Evolutionary conservation across 306 rosid genomes (phyloP).

Genomic region (Dryas octopetala): DNA sequence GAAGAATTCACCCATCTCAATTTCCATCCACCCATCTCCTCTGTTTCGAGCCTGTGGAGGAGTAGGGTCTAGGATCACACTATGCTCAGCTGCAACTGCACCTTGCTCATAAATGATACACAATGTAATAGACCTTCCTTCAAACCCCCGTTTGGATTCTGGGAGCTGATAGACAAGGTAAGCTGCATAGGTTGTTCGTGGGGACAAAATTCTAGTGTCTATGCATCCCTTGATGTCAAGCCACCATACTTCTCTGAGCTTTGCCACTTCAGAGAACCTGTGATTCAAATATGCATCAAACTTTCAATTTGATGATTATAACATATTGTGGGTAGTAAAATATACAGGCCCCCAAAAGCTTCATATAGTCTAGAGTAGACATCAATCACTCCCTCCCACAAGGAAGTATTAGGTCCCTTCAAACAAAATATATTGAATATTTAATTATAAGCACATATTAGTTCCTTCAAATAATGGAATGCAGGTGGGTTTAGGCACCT

Average conservation of each 20-base stretch:
- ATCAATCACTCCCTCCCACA: too few species aligned
- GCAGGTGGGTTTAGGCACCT: too few species aligned
- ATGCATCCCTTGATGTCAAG: conserved; percentile 27
- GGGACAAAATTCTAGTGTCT: conserved; percentile 20
- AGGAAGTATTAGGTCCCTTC: too few species aligned
- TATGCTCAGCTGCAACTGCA: not conserved
- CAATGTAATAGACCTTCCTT: not conserved
- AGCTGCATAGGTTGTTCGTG: conserved; percentile 31
- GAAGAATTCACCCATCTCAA: conserved; percentile 39
- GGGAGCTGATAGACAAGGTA: conserved; percentile 26
- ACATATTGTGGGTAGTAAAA: too few species aligned
- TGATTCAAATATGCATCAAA: too few species aligned
- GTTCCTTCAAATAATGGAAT: too few species aligned
- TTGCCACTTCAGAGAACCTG: conserved; percentile 37
- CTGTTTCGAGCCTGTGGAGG: not conserved
- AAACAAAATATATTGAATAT: too few species aligned
- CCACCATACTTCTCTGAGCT: conserved; percentile 16
- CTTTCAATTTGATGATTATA: not conserved
- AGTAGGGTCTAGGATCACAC: conserved; percentile 13
- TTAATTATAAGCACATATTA: too few species aligned
- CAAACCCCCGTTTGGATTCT: not conserved
- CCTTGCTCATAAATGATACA: conserved; percentile 10
- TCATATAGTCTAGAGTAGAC: too few species aligned
- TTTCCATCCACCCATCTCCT: conserved; percentile 33
- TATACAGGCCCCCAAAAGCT: too few species aligned